Evolutionary conservation across 2,329 filamentous ascomycete genomes (phyloP), one percentile per base, ranked within the genome.

Genomic region (Aspergillus uvarum): DNA sequence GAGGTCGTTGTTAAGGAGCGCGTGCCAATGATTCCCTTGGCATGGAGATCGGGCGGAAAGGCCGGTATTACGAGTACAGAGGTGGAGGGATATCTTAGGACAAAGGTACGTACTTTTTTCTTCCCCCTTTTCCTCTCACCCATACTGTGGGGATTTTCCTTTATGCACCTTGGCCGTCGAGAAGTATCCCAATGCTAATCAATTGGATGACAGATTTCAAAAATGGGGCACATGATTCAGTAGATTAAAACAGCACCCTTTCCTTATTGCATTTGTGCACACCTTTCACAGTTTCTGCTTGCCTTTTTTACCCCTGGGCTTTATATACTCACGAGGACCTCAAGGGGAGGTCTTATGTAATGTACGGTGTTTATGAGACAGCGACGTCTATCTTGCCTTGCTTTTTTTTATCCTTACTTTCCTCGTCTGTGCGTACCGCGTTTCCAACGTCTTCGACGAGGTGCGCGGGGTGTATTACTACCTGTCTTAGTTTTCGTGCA

Each of bases 11-110:
- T 99, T 2, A 90, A 85, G 66, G 94, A 98, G 77, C 81, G 95
- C 50, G 93, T 99, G 12, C 89, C 93, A 1, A 99, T 99, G 95
- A 88, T 99, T 59, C 95, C 95, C 3, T 74, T 98, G 62, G 93
- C 92, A 10, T 99, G 95, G 95, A 90, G 90, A 72, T 85, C 83
- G 8, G 91, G 90, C 1, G 85, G 86, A 4, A 86, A 87, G 67
- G 88, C 88, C 47, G 95, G 95, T 0, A 91, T 98, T 63, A 85
- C 87, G 62, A 94, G 94, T 70, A 85, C 88, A 56, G 95, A 99
- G 78, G 90, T 98, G 51, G 92, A 96, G 69, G 92, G 91, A 6
- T 99, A 99, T 80, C 80, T 99, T 64, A 91, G 89, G 75, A 97
- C 95, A 2, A 99, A 99, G 88, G 92, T 94, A 72, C 73, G 85